Evolutionary conservation across 371 early-diverging fungal species (phyloP).

Genomic region (Vairimorpha apis): DNA sequence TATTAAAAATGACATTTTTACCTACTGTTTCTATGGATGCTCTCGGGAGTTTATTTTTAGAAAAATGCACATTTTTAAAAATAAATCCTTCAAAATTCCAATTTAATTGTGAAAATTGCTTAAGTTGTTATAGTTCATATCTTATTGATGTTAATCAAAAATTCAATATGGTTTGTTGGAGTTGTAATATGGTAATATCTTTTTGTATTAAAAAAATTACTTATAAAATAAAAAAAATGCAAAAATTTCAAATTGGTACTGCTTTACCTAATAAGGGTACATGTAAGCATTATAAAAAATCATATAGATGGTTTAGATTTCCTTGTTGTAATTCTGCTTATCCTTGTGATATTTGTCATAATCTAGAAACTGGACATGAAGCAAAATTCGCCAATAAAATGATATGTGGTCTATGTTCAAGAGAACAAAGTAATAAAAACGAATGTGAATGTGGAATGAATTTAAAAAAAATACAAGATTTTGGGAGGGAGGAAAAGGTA

Average conservation of each 20-base stretch:
- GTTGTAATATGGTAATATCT: slow-evolving; percentile 68
- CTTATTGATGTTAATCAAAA: slow-evolving; percentile 3
- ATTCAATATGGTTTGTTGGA: slow-evolving; percentile 53
- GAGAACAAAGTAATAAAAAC: slow-evolving; percentile 69
- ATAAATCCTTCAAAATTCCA: slow-evolving; percentile 46
- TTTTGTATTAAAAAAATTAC: slow-evolving; percentile 68
- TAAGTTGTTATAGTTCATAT: slow-evolving; percentile 38
- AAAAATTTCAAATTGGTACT: slow-evolving; percentile 53
- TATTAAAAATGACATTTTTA: slow-evolving; percentile 34
- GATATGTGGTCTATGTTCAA: slow-evolving; percentile 82
- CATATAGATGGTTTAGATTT: slow-evolving; percentile 86
- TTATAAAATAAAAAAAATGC: slow-evolving; percentile 64
- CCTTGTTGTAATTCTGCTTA: slow-evolving; percentile 76
- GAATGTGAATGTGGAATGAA: slow-evolving; percentile 68
- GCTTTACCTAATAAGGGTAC: slow-evolving; percentile 67
- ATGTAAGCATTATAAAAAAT: slow-evolving; percentile 81
- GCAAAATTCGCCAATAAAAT: slow-evolving; percentile 68
- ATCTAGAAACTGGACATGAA: slow-evolving; percentile 68
- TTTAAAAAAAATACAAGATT: slow-evolving; percentile 66
- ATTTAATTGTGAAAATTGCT: slow-evolving; percentile 41
- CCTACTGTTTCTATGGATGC: slow-evolving; percentile 20
- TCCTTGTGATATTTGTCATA: slow-evolving; percentile 87
- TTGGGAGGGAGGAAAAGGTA: slow-evolving; percentile 94
- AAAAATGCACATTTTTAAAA: slow-evolving; percentile 24
- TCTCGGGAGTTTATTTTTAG: slow-evolving; percentile 44